phyloP scores from a whole-genome alignment of 192 early-diverging fungal genomes.

The Rhizophagus prolifer region DNA sequence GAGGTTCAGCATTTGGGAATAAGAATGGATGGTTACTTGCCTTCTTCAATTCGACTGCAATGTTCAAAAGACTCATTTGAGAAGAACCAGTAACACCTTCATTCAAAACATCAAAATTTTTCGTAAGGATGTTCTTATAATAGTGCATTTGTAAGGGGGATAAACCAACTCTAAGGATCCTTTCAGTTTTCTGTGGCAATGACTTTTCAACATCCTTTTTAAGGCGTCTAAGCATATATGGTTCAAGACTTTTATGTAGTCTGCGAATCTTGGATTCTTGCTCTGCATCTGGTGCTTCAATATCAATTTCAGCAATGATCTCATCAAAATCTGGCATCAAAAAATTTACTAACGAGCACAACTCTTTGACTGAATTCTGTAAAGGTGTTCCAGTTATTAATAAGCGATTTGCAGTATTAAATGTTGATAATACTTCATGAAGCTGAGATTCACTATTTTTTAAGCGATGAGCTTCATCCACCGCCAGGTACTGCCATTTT shows the following conservation, averaged over 20 bases:
- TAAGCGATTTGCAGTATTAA: conserved; percentile 85
- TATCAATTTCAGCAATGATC: conserved; percentile 78
- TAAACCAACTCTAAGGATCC: conserved; percentile 92
- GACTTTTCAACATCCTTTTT: conserved; percentile 99
- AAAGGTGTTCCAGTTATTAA: conserved; percentile 99
- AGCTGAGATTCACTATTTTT: conserved; percentile 95
- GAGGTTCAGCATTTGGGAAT: conserved; percentile 74
- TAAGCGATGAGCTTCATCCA: conserved; percentile 98
- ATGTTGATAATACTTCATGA: conserved; percentile 87
- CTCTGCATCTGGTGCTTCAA: conserved; percentile 69
- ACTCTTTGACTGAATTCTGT: conserved; percentile 95
- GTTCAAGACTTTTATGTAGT: conserved; percentile 79
- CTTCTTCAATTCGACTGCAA: conserved; percentile 96
- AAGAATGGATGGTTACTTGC: conserved; percentile 96
- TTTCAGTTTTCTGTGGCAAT: conserved; percentile 92
- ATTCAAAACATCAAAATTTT: conserved; percentile 88
- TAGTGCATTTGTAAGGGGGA: conserved; percentile 86
- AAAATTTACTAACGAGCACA: conserved; percentile 88
- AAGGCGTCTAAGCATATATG: conserved; percentile 90
- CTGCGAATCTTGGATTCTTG: conserved; percentile 83
- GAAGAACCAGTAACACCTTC: conserved; percentile 61
- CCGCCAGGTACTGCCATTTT: conserved; percentile 90
- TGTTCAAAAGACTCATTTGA: conserved; percentile 85
- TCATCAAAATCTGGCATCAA: conserved; percentile 88
- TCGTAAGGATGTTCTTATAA: conserved; percentile 93